Conservation (phyloP, 2,329 filamentous ascomycete species). For the Ascochyta koolunga region DNA sequence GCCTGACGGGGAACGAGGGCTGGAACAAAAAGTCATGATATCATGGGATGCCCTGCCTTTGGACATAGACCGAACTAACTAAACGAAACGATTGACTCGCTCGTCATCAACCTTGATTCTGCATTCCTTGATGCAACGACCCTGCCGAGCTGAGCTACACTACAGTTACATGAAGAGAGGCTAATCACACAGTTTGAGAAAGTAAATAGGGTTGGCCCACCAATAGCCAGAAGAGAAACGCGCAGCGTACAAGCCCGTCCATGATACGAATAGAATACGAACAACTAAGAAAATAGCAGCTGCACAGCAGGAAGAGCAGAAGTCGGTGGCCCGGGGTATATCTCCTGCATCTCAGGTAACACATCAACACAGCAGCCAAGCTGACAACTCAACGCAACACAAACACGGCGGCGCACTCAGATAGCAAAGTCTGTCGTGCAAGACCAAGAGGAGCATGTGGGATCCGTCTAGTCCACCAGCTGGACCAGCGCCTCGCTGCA, state of each 20-base stretch:
- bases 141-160: neutral
- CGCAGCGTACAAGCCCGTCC: no score
- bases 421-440: no score
- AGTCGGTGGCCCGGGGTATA: neutral
- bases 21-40: slow-evolving; percentile 24
- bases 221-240: no score
- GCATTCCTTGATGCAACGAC: neutral
- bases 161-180: neutral
- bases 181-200: slow-evolving; percentile 9
- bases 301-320: neutral
- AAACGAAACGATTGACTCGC: neutral
- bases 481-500: slow-evolving; percentile 41
- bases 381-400: no score
- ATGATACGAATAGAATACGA: no score
- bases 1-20: neutral
- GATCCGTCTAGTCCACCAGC: slow-evolving; percentile 19
- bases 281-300: no score
- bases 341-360: neutral
- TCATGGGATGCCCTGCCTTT: slow-evolving; percentile 5
- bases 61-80: slow-evolving; percentile 2
- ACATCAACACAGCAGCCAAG: neutral
- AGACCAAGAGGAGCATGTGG: no score
- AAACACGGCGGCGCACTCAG: no score
- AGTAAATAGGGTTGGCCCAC: no score
- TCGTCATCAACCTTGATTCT: neutral